Percentiles rank a stretch among this genome's conserved stretches.
Conservation (phyloP, 257 asterid genomes). For the Solanum paucissectum region DNA sequence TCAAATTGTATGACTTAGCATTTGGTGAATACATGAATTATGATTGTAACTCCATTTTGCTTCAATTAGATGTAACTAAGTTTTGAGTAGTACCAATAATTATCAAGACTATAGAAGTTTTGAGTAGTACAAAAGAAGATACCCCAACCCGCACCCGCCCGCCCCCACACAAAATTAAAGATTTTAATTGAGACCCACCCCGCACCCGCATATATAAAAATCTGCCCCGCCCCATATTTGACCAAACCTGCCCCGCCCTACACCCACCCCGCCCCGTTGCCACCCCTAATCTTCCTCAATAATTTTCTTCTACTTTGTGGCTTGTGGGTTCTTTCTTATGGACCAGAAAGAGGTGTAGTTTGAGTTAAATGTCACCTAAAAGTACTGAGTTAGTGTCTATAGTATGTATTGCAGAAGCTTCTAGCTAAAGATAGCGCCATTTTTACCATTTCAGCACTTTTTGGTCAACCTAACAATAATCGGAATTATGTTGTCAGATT, state of each 20-base stretch:
- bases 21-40: not conserved
- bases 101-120: too few relatives aligned
- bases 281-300: not conserved
- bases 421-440: not conserved
- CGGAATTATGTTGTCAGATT: conserved; percentile 45
- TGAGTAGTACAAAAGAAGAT: too few relatives aligned
- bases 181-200: not conserved
- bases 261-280: not conserved
- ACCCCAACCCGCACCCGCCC: not conserved
- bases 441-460: not conserved
- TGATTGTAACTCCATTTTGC: not conserved
- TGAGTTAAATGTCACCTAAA: not conserved
- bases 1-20: not conserved
- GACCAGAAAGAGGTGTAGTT: not conserved
- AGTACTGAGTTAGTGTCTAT: not conserved
- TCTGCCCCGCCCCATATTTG: not conserved
- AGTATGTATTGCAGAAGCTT: not conserved
- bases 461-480: not conserved
- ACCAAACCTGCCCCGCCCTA: not conserved
- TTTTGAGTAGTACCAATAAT: too few relatives aligned
- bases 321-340: not conserved
- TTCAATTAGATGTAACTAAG: too few relatives aligned
- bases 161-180: not conserved
- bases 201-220: not conserved
- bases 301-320: not conserved